Evolutionary conservation across 805 yeast species (phyloP).

Genomic region (Saccharomycopsis lassenensis): DNA sequence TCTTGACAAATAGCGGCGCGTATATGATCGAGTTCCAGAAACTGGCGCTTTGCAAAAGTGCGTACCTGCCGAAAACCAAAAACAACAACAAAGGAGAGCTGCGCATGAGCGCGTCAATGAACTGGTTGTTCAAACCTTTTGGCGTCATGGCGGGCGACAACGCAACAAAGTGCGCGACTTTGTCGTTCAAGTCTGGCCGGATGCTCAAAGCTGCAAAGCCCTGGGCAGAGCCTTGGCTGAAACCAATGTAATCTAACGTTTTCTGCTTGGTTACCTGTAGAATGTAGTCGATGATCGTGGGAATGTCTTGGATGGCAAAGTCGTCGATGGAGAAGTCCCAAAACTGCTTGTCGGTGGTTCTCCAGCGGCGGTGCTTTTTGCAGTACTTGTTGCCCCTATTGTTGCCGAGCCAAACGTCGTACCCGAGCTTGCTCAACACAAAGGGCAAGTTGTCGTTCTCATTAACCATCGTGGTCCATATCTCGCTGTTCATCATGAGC

Average conservation of each 20-base stretch:
- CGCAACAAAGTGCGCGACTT: constrained; percentile 49
- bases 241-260: constrained; percentile 65
- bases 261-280: constrained; percentile 34
- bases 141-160: constrained; percentile 95
- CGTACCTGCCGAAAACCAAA: constrained; percentile 60
- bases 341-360: constrained; percentile 37
- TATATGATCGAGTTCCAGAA: constrained; percentile 66
- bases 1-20: constrained; percentile 60
- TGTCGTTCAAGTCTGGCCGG: constrained; percentile 40
- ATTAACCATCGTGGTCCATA: constrained; percentile 45
- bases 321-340: constrained; percentile 93
- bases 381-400: constrained; percentile 91
- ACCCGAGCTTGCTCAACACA: constrained; percentile 66
- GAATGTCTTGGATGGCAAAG: constrained; percentile 84
- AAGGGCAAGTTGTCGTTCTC: constrained; percentile 53
- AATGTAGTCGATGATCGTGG: constrained; percentile 69
- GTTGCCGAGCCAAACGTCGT: constrained; percentile 92
- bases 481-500: constrained; percentile 67
- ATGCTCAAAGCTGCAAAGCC: constrained; percentile 73
- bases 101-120: constrained; percentile 64
- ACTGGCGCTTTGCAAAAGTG: constrained; percentile 64
- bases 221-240: constrained; percentile 92
- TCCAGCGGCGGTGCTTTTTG: constrained; percentile 51
- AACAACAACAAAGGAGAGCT: constrained; percentile 67
- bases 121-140: constrained; percentile 63